Evolutionary conservation across 495 filamentous ascomycete species (phyloP), one percentile per base, ranked within the genome.

Genomic region (Penicillium maclennaniae): DNA sequence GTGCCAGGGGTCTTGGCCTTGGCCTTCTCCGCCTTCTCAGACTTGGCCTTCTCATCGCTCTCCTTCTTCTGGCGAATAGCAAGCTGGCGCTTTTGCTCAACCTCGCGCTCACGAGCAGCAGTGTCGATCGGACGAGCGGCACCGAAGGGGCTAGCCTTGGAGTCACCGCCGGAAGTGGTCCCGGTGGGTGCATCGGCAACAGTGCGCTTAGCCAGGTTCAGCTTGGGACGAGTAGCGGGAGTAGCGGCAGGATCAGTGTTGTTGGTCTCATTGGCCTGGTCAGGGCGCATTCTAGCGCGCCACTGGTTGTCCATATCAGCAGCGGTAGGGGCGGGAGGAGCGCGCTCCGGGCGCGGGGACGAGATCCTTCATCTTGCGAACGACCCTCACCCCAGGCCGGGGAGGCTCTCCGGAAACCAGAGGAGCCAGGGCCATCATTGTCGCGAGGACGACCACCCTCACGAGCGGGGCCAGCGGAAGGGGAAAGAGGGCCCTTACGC

Each of bases 131-230:
- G 91, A 45, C 82, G 81, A 37, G 91, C 91, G 49, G 88, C 91
- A 66, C 93, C 93, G 69, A 98, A 98, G 21, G 89, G 89, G 70
- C 84, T 97, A 16, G 89, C 80, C 75, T 93, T 95, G 4, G 88
- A 78, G 52, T 92, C 89, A 34, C 69, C 68, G 21, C 59, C 60
- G 20, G 76, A 63, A 34, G 80, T 63, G 9, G 78, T 51, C 26
- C 71, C 65, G 15, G 84, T 67, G 40, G 79, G 80, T 41, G 76
- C 72, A 47, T 96, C 91, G 5, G 91, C 84, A 28, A 95, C 87
- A 6, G 89, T 95, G 42, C 93, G 84, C 78, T 97, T 97, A 49
- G 83, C 68, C 14, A 96, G 83, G 61, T 97, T 92, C 58, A 97
- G 70, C 59, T 77, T 87, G 3, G 91, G 91, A 37, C 91, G 83